Base-by-base conservation (phyloP, 148 eudicot genomes). In the Camellia japonica region DNA sequence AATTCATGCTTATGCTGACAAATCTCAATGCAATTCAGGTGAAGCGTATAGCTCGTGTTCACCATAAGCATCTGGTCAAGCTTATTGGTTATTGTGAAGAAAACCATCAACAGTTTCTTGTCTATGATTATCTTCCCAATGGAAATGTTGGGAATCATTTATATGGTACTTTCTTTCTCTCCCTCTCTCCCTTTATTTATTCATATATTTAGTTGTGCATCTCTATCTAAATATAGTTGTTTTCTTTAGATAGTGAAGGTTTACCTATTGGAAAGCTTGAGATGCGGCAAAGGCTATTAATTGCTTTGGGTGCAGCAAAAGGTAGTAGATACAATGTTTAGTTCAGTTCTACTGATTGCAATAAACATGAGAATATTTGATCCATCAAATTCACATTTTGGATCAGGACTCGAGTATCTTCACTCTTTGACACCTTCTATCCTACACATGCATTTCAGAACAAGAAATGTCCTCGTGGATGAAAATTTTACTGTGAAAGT, bases 341-440 rank as follows among this genome's bases (percentile, higher is more conserved):
- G 16, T 19, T 68, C 49, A 66, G 63, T 52, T 68, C 41, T 18
- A 41, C n/a, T 10, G 38, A 41, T n/a, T 69, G 54, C 74, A 69
- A 19, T 78, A 30, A 49, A 66, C 63, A 66, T 68, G 80, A 54
- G 16, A 55, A 16, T 54, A 67, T 68, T 56, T 78, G 62, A n/a
- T 78, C 55, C 62, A 67, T 52, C 62, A 42, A 20, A 19, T 42
- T 66, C 11, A 43, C 55, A n/a, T 52, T 58, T 78, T 78, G 65
- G 3, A 78, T 68, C 80, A 78, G 80, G 80, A 68, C 80, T 78
- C 19, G 75, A 78, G 66, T 74, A 78, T 78, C 80, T 78, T 78
- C 80, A 78, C 74, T 38, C 11, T 52, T 55, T 78, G 74, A 66
- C 15, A n/a, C 80, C 80, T 23, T 66, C 80, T n/a, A 55, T 69